Base-by-base conservation (phyloP, 2,329 filamentous ascomycete genomes). In the Parascedosporium putredinis region DNA sequence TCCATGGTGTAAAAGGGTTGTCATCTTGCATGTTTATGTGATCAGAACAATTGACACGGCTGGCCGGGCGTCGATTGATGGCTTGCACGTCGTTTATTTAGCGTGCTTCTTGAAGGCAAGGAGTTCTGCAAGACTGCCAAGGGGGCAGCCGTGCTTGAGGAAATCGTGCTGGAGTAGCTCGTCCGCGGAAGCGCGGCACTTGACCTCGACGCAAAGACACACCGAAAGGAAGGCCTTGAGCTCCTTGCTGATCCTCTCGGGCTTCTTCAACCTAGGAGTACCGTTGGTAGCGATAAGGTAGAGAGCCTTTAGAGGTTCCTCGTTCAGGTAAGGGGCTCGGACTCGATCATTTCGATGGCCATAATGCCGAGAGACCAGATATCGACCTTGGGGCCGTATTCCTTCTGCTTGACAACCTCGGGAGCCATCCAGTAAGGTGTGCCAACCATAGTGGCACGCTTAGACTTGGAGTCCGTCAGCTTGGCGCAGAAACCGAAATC, bases 361-460 rank as follows among this genome's bases (percentile, higher is more conserved):
- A 97, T 98, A 70, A 98, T 98, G 62, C 93, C 93, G 54, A 98
- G 74, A 25, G 90, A 96, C 93, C 93, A 98, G 63, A 97, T 95
- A 63, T 98, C 93, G 55, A 97, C 93, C 75, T 97, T 97, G 62
- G 87, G 86, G 34, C 91, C 93, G 62, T 98, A 98, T 67, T 96
- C 91, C 73, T 97, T 97, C 67, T 97, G 93, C 73, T 97, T 97
- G 64, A 98, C 93, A 42, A 98, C 93, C 68, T 98, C 93, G 33
- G 93, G 93, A 7, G 93, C 93, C 93, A 98, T 98, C 93, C 93
- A 98, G 75, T 97, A 98, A 14, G 93, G 93, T 29, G 93, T 98
- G 56, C 93, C 93, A 50, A 98, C 93, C 93, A 98, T 97, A 52
- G 93, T 98, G 40, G 91, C 90, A 66, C 93, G 90, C 76, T 98